A percentile compares a stretch with the other conserved stretches of the same genome.
These are phyloP conservation scores for Daldinia sp. DNA, from an alignment of 2,329 filamentous ascomycete genomes.

Conservation along the genomic window DNA sequence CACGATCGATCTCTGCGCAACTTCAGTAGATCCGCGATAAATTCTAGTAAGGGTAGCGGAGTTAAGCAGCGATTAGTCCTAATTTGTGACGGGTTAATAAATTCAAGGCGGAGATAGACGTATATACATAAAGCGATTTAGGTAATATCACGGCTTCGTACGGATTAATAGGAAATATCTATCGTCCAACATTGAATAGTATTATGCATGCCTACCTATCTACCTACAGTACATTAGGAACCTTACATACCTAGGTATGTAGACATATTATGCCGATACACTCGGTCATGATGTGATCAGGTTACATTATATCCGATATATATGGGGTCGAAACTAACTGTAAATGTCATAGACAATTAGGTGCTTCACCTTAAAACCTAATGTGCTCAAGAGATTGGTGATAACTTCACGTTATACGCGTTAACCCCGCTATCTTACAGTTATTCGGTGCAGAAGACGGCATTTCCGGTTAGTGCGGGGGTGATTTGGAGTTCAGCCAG, in stretches of 20 bases:
- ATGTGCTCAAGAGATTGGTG: constrained; percentile 2
- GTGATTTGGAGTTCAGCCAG: constrained; percentile 33
- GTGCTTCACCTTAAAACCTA: not conserved
- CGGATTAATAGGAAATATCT: not conserved
- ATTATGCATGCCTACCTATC: not conserved
- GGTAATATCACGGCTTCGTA: not conserved
- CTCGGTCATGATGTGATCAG: constrained; percentile 11
- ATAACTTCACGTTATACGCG: constrained; percentile 31
- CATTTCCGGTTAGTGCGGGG: constrained; percentile 23
- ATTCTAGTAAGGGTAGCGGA: not conserved
- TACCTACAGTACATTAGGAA: too few species aligned
- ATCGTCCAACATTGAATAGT: not conserved
- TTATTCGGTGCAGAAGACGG: constrained; percentile 1
- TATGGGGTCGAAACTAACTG: not conserved
- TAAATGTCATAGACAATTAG: constrained; percentile 1
- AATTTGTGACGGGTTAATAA: not conserved
- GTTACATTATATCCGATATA: constrained; percentile 8
- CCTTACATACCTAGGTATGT: not conserved
- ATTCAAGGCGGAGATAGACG: not conserved
- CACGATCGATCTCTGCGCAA: constrained; percentile 46
- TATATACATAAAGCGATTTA: not conserved
- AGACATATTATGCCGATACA: not conserved
- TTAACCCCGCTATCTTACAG: constrained; percentile 19
- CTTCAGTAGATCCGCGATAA: constrained; percentile 30
- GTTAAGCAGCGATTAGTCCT: not conserved